Evolutionary conservation across 2,329 filamentous ascomycete species (phyloP).

Genomic region (Chaetothyriales sp.): DNA sequence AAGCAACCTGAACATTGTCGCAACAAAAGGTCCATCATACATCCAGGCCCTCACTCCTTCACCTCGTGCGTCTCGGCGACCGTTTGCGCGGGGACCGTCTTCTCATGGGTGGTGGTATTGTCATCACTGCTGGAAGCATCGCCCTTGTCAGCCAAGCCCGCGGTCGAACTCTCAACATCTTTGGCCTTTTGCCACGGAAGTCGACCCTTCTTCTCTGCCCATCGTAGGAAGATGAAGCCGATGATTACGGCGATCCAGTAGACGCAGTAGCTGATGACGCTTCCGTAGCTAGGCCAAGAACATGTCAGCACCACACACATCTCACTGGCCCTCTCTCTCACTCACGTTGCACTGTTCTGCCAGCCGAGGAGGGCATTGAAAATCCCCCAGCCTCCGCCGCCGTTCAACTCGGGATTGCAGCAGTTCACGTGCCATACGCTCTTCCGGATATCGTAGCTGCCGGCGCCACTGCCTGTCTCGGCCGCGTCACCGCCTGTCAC

Average conservation of each 20-base stretch:
- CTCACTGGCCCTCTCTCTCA: neutral
- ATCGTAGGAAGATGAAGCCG: constrained; percentile 51
- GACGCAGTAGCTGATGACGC: constrained; percentile 72
- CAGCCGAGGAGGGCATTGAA: constrained; percentile 79
- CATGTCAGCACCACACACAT: neutral
- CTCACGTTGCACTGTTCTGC: constrained; percentile 64
- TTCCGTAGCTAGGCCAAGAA: constrained; percentile 44
- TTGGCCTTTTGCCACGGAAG: constrained; percentile 13
- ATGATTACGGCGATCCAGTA: constrained; percentile 68
- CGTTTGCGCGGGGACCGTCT: neutral
- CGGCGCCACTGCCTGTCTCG: constrained; percentile 53
- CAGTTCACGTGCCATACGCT: constrained; percentile 80
- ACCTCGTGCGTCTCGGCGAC: neutral
- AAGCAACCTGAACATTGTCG: neutral
- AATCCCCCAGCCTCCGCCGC: constrained; percentile 70
- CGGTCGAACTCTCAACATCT: neutral
- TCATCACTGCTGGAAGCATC: constrained; percentile 1
- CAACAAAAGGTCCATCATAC: neutral
- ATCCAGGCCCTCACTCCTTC: neutral
- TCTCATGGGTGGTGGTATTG: constrained; percentile 1
- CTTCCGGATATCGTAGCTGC: constrained; percentile 64
- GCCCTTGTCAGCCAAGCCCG: neutral
- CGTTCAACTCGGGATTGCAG: constrained; percentile 59
- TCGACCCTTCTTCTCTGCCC: constrained; percentile 39
- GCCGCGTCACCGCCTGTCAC: constrained; percentile 42